Evolutionary conservation across 2,329 filamentous ascomycete genomes (phyloP), one percentile per base, ranked within the genome.

Genomic region (Colletotrichum nymphaeae): DNA sequence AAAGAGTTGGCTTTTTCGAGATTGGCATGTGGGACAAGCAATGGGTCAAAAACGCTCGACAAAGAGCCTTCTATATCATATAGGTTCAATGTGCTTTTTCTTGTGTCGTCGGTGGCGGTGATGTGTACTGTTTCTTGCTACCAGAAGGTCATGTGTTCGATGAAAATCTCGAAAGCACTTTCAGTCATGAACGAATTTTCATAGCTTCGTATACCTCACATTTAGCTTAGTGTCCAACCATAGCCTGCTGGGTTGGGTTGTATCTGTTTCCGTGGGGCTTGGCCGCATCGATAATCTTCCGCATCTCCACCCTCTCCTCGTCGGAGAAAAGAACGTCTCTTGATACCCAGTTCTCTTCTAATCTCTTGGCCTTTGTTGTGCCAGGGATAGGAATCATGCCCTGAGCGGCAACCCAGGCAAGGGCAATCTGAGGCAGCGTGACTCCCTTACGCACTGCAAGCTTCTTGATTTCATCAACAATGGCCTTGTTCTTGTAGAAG

Each of bases 301-400:
- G 78, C 77, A 87, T 82, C 69, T 85, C 82, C 42, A 75, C 57
- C 74, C 79, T 76, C 63, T 86, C 84, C 35, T 83, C 81, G 26
- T 82, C 79, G 0, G 79, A 82, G 49, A 84, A 69, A 1, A 82
- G 78, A 58, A 84, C 75, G 11, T 84, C 76, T 28, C 81, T 72
- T 1, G 82, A 84, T 0, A 77, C 77, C 80, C 80, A 84, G 68
- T 85, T 86, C 63, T 84, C 81, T 59, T 84, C 83, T 7, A 85
- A 62, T 0, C 84, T 79, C 4, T 72, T 60, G 0, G 80, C 69
- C 74, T 85, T 86, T 0, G 84, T 86, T 0, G 84, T 86, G 1
- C 86, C 86, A 0, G 86, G 85, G 62, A 87, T 87, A 0, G 85
- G 78, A 72, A 88, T 85, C 77, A 85, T 77, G 0, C 81, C 81